Conservation (phyloP, 2,329 filamentous ascomycete genomes). For the Laburnicola sp. region DNA sequence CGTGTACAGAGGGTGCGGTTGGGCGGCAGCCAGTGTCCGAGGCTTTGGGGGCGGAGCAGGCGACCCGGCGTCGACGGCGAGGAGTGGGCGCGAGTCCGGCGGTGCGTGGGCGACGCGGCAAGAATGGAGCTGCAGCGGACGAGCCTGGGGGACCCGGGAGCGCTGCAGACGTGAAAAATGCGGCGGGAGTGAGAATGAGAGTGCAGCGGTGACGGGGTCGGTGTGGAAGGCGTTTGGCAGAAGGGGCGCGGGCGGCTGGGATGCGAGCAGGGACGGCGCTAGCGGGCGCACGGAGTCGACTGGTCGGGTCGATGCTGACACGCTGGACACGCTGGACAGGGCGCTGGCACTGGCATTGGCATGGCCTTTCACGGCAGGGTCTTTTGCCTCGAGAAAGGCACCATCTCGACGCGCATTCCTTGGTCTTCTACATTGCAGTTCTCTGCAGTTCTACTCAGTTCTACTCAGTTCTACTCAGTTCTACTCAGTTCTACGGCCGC, state of each 20-base stretch:
- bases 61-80: constrained; percentile 7
- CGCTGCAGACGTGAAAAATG: constrained; percentile 3
- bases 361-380: no score
- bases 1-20: neutral
- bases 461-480: no score
- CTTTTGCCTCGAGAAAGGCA: neutral
- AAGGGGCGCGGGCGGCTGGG: constrained; percentile 8
- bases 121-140: constrained; percentile 8
- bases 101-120: constrained; percentile 1
- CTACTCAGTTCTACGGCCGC: no score
- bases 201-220: neutral
- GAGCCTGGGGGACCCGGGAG: neutral
- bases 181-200: constrained; percentile 8
- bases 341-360: neutral
- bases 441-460: no score
- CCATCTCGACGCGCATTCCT: no score
- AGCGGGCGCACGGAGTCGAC: no score
- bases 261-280: constrained; percentile 1
- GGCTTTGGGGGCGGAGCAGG: constrained; percentile 23
- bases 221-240: neutral
- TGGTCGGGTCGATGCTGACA: no score
- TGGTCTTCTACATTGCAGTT: no score
- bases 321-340: neutral
- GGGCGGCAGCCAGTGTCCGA: constrained; percentile 25
- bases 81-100: neutral